Base-by-base conservation (phyloP, 371 early-diverging fungal genomes). In the Gilbertella persicaria region DNA sequence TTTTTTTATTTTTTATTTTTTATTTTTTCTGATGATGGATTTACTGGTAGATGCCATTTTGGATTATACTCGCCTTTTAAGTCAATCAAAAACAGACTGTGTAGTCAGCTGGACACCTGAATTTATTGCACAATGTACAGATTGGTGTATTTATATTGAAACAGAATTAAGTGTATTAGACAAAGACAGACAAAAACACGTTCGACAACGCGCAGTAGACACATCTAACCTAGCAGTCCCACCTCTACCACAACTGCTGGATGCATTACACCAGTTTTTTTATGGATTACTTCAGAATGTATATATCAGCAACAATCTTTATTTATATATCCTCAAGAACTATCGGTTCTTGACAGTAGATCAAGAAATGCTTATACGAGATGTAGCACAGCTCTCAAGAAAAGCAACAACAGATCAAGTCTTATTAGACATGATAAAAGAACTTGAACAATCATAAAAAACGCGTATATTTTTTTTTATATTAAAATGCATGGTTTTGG, bases 121-220 rank as follows among this genome's bases (percentile, higher is more conserved):
- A 4, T 64, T 69, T 29, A 54, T 75, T 35, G 50, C 57, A 28
- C 40, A 51, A 17, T 67, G 62, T 16, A 53, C 43, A 0, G 54
- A 67, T 46, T 59, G 65, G 64, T 69, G 72, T 41, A 16, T 75
- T 26, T 65, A 23, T 16, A 54, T 75, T 20, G 75, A 75, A 52
- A 53, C 69, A 10, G 75, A 75, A 48, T 26, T 69, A 17, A 13
- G 54, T 20, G 45, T 48, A 14, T 23, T 65, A 5, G 21, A 28
- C 1, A 26, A 53, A 12, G 29, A 53, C 14, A 52, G 20, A 19
- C 45, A 36, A n/a, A 50, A 50, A 30, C 35, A 25, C n/a, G n/a
- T n/a, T n/a, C n/a, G n/a, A n/a, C n/a, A n/a, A n/a, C n/a, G n/a
- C n/a, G n/a, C n/a, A n/a, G n/a, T n/a, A n/a, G n/a, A n/a, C n/a